phyloP scores from a whole-genome alignment of 1,139 yeast species.

The Hansenula lynferdii region DNA sequence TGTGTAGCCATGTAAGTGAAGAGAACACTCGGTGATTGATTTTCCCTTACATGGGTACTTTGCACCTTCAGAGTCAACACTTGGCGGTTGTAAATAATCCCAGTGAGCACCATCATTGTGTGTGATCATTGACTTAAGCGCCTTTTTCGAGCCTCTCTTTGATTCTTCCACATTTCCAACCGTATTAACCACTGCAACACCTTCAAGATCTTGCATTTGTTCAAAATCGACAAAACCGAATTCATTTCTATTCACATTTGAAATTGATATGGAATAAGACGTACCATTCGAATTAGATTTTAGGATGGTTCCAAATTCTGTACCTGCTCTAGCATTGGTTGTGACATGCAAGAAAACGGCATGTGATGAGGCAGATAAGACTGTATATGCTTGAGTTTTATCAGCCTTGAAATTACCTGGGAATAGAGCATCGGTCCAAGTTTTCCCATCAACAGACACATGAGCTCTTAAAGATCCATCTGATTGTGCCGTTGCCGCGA shows the following conservation, averaged over 20 bases:
- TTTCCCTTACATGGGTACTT: conserved; percentile 54
- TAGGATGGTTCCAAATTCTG: conserved; percentile 82
- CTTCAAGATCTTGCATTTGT: conserved; percentile 78
- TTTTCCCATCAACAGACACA: conserved; percentile 74
- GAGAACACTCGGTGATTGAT: conserved; percentile 57
- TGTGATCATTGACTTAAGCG: conserved; percentile 67
- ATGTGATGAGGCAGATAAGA: conserved; percentile 68
- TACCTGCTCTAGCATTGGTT: conserved; percentile 44
- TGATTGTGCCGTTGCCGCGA: conserved; percentile 55
- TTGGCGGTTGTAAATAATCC: conserved; percentile 70
- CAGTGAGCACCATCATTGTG: conserved; percentile 96
- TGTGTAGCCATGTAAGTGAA: conserved; percentile 87
- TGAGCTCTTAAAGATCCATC: conserved; percentile 51
- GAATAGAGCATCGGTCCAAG: conserved; percentile 74
- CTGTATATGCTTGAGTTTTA: conserved; percentile 75
- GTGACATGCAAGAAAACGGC: conserved; percentile 84
- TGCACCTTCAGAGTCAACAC: conserved; percentile 56
- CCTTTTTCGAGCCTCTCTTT: conserved; percentile 40
- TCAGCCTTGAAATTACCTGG: conserved; percentile 64
- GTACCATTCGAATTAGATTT: conserved; percentile 97
- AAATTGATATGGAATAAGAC: conserved; percentile 65
- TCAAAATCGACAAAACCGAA: conserved; percentile 88
- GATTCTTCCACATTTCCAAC: conserved; percentile 52
- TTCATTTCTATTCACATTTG: conserved; percentile 66
- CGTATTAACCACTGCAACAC: conserved; percentile 70